Base-by-base conservation (phyloP, 2,329 filamentous ascomycete genomes). In the Xylaria sp. region DNA sequence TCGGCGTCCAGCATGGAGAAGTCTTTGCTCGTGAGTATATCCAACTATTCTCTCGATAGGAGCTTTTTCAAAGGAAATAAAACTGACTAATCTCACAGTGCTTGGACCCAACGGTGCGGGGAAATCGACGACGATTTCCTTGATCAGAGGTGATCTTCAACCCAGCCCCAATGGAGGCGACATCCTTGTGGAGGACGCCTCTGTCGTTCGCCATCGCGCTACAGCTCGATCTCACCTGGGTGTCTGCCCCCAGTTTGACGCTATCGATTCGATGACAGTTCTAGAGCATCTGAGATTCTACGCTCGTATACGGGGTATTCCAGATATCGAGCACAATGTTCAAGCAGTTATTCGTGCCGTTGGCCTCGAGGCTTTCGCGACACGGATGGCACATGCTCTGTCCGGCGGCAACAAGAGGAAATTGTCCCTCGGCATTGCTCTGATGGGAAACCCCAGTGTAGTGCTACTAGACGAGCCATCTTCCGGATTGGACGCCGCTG, bases 371-470 rank as follows among this genome's bases (percentile, higher is more conserved):
- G 85, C 87, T 0, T 97, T 94, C 81, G 83, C 87, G 2, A 84
- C 88, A 8, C 88, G 93, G 29, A 93, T 95, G 86, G 94, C 93
- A 0, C 86, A 87, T 63, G 91, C 92, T 54, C 86, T 98, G 0
- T 95, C 92, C 0, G 94, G 95, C 9, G 95, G 95, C 35, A 98
- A 97, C 82, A 97, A 97, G 82, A 87, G 94, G n/a, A 98, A 98
- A 80, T 84, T 98, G 0, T 93, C 90, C 21, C 86, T 98, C 0
- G 94, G 92, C 2, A 97, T 98, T 64, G 94, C 95, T 0, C 83
- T 98, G 1, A 97, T 97, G 87, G 95, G 94, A 3, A 97, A 98
- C 74, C 94, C 94, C 0, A 89, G 90, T 0, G 94, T 97, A 0
- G 83, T 98, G 0, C 85, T 98, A 0, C 90, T 98, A 1, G 95